Conservation (phyloP, 2,329 filamentous ascomycete genomes). For the Juglanconis juglandina region DNA sequence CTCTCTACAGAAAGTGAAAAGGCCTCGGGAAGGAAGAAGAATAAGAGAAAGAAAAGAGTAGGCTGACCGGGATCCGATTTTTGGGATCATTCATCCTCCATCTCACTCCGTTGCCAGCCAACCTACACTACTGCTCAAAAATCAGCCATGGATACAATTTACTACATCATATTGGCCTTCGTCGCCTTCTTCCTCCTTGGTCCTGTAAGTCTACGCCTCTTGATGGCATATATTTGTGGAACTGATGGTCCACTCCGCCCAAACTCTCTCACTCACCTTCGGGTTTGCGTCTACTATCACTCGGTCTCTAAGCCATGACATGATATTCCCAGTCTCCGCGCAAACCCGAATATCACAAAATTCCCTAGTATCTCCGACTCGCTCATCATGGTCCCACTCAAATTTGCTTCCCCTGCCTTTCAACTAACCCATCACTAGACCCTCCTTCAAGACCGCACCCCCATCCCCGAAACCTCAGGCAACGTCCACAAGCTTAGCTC, state of each 20-base stretch:
- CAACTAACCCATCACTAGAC: slow-evolving; percentile 9
- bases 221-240: background rate
- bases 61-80: too few relatives aligned
- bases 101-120: background rate
- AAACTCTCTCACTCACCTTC: too few relatives aligned
- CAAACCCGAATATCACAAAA: too few relatives aligned
- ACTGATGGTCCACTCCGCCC: background rate
- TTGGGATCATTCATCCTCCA: background rate
- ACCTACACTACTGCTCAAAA: background rate
- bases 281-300: background rate
- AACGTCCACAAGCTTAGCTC: slow-evolving; percentile 33
- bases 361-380: too few relatives aligned
- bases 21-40: background rate
- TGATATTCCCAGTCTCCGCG: too few relatives aligned
- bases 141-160: slow-evolving; percentile 10
- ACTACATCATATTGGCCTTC: slow-evolving; percentile 9
- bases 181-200: slow-evolving; percentile 12
- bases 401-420: background rate
- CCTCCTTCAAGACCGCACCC: slow-evolving; percentile 26
- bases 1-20: too few relatives aligned
- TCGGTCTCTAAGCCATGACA: background rate
- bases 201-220: slow-evolving; percentile 11
- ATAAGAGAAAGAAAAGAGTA: background rate
- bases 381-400: too few relatives aligned
- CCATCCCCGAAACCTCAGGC: slow-evolving; percentile 38